Evolutionary conservation across 257 asterid genomes (phyloP), one percentile per base, ranked within the genome.

Genomic region (Thymus quinquecostatus): DNA sequence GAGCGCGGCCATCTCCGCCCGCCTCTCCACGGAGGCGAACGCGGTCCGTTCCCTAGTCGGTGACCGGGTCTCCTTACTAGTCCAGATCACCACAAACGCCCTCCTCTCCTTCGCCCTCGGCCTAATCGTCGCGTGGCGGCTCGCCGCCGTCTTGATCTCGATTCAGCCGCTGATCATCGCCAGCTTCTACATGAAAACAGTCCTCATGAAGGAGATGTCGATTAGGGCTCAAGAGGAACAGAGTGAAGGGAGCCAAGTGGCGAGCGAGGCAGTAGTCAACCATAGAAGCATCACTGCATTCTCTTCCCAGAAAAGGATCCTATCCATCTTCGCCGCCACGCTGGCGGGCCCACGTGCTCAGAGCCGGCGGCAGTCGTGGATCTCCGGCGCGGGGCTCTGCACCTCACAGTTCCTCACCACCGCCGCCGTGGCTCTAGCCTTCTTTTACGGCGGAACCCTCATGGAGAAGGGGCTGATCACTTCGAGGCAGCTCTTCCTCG

Each of bases 361-460:
- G 69, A 85, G 86, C 62, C 59, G 13, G 43, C 65, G 75, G 28
- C 87, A 87, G 13, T 85, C 90, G n/a, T 87, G 87, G 93, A 80
- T 81, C 55, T 78, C 90, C 3, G 87, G 85, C 9, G 41, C 73
- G 1, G 87, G 85, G 12, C 71, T 83, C 30, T 74, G 72, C 67
- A 70, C 34, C 38, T 80, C 85, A 7, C 87, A 76, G 48, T 83
- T 85, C 57, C 43, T 85, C n/a, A 77, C 83, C 8, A 44, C 75
- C 10, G 68, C 77, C 4, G 62, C 82, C 10, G 69, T 77, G 21
- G 82, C 88, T 10, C 44, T 85, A 69, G 61, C 84, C 1, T 85
- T 85, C 63, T 85, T 89, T 87, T 85, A 83, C 34, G 87, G 90
- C 1, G 87, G 90, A 8, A 76, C 29, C 21, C 78, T 82, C 12